Percentiles rank a stretch among this genome's conserved stretches.
phyloP scores from a whole-genome alignment of 2,329 filamentous ascomycete species.

The Talaromyces sp. region DNA sequence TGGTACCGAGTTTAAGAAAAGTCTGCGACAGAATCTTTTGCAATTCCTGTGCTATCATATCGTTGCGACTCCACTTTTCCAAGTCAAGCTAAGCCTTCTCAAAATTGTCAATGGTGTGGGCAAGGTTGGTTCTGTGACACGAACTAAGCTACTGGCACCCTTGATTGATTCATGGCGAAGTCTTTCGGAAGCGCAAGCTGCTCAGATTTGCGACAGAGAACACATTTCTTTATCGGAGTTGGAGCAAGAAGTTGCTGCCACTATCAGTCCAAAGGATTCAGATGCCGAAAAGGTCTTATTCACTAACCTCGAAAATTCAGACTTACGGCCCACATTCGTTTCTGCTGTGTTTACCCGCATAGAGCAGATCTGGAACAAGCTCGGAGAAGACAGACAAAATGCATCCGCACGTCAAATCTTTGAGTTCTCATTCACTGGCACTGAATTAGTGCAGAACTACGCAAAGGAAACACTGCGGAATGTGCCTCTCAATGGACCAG shows the following conservation, averaged over 20 bases:
- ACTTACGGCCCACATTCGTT: conserved; percentile 56
- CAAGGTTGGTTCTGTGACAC: conserved; percentile 68
- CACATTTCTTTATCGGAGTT: conserved; percentile 47
- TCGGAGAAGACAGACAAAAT: conserved; percentile 38
- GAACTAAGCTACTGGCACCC: conserved; percentile 74
- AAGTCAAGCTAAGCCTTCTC: conserved; percentile 70
- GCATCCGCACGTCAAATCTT: conserved; percentile 39
- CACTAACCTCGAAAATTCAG: conserved; percentile 44
- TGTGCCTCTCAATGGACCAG: conserved; percentile 68
- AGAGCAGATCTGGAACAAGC: conserved; percentile 63
- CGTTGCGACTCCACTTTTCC: conserved; percentile 63
- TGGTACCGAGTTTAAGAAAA: conserved; percentile 58
- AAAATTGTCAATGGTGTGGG: conserved; percentile 66
- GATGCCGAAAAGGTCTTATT: conserved; percentile 57
- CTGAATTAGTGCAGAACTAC: conserved; percentile 31
- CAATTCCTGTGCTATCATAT: conserved; percentile 72
- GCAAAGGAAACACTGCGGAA: conserved; percentile 66
- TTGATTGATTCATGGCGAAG: conserved; percentile 66
- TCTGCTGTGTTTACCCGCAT: conserved; percentile 66
- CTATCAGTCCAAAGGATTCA: conserved; percentile 55
- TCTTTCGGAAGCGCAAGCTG: conserved; percentile 52
- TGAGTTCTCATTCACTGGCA: conserved; percentile 37
- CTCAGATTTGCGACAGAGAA: conserved; percentile 49
- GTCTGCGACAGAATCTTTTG: conserved; percentile 63
- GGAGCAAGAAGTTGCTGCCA: conserved; percentile 52